These are phyloP conservation scores for Ilyonectria mors-panacis DNA, from an alignment of 2,329 filamentous ascomycete genomes.

Conservation along the genomic window DNA sequence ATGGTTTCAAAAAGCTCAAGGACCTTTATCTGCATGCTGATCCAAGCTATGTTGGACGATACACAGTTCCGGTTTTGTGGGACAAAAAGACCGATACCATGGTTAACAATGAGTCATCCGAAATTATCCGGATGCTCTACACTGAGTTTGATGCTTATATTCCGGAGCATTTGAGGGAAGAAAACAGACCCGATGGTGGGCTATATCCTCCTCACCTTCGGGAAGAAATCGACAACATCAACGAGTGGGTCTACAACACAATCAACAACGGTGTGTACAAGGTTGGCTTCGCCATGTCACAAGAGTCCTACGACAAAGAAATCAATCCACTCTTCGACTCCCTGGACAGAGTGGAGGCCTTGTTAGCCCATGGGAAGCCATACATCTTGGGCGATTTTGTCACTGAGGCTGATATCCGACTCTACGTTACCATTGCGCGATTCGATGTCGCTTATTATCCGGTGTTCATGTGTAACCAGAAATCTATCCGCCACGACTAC, in stretches of 20 bases:
- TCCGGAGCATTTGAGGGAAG: slow-evolving; percentile 66
- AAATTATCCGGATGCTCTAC: slow-evolving; percentile 90
- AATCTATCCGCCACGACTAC: slow-evolving; percentile 74
- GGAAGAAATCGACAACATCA: slow-evolving; percentile 73
- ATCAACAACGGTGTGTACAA: slow-evolving; percentile 68
- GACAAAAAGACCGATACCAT: slow-evolving; percentile 78
- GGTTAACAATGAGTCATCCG: slow-evolving; percentile 86
- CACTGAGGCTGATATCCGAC: slow-evolving; percentile 78
- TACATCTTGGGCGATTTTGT: slow-evolving; percentile 76
- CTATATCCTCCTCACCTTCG: slow-evolving; percentile 70
- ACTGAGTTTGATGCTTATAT: slow-evolving; percentile 77
- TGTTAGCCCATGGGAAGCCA: slow-evolving; percentile 63
- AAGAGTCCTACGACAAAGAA: slow-evolving; percentile 76
- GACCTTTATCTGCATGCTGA: slow-evolving; percentile 80
- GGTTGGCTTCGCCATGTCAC: slow-evolving; percentile 76
- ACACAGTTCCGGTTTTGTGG: slow-evolving; percentile 82
- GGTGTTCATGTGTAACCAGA: slow-evolving; percentile 76
- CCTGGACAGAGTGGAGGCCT: slow-evolving; percentile 74
- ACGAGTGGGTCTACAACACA: slow-evolving; percentile 75
- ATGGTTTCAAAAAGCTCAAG: slow-evolving; percentile 76
- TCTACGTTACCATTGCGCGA: slow-evolving; percentile 76
- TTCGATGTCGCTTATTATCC: slow-evolving; percentile 80
- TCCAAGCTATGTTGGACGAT: slow-evolving; percentile 77
- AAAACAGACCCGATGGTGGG: slow-evolving; percentile 64
- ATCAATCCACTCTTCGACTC: slow-evolving; percentile 73